These are phyloP conservation scores for Dendrobium chrysotoxum DNA, from an alignment of 106 monocot species.

Conservation along the genomic window DNA sequence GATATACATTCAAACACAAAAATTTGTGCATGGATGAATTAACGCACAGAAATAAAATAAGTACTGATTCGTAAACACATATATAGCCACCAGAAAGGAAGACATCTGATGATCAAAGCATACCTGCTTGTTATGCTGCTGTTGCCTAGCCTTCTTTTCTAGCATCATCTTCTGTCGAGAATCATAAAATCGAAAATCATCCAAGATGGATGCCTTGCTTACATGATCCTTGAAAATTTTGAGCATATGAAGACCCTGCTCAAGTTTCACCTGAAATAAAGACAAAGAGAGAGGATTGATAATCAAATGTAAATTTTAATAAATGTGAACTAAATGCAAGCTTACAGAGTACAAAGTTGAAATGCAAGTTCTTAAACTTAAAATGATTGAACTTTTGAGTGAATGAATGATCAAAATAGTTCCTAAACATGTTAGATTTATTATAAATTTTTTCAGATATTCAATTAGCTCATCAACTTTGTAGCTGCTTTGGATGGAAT, in stretches of 20 bases:
- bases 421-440: too few relatives aligned
- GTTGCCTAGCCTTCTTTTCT: slow-evolving; percentile 51
- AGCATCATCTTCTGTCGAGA: slow-evolving; percentile 65
- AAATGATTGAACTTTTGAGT: too few relatives aligned
- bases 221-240: slow-evolving; percentile 81
- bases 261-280: slow-evolving; percentile 50
- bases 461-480: too few relatives aligned
- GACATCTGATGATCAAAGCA: background rate
- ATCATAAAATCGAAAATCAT: slow-evolving; percentile 84
- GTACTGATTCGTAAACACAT: background rate
- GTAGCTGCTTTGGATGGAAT: too few relatives aligned
- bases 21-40: too few relatives aligned
- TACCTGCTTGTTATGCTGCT: slow-evolving; percentile 39
- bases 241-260: slow-evolving; percentile 67
- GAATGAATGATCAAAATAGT: too few relatives aligned
- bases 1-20: too few relatives aligned
- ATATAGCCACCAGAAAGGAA: background rate
- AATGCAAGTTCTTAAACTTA: too few relatives aligned
- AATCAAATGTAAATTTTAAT: background rate
- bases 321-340: background rate
- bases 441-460: too few relatives aligned
- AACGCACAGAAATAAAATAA: background rate
- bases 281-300: background rate
- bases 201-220: slow-evolving; percentile 62
- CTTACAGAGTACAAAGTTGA: background rate